Percentiles rank a stretch among this genome's conserved stretches.
Conservation (phyloP, 1,284 basidiomycete genomes). For the Fomes fomentarius region DNA sequence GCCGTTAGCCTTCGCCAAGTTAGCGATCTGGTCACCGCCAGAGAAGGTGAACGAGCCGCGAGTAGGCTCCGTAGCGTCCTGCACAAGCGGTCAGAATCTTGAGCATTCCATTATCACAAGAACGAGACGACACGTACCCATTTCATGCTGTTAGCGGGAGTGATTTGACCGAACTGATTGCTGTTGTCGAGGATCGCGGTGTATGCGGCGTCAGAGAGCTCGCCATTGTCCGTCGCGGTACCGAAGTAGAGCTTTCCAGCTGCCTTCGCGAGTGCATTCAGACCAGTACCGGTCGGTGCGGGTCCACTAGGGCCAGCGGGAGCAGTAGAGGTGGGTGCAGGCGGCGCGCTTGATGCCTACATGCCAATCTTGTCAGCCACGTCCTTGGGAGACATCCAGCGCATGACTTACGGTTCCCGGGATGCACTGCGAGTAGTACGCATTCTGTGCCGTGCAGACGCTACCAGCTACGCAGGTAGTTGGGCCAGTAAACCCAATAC, state of each 20-base stretch:
- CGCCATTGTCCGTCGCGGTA: constrained; percentile 61
- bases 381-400: neutral
- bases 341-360: constrained; percentile 12
- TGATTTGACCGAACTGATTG: constrained; percentile 51
- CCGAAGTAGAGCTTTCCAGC: constrained; percentile 67
- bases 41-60: constrained; percentile 51
- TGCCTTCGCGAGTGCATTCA: constrained; percentile 47
- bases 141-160: constrained; percentile 60
- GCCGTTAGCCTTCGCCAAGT: constrained; percentile 50
- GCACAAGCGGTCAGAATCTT: neutral
- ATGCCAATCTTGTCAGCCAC: neutral
- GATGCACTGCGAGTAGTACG: constrained; percentile 40
- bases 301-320: constrained; percentile 6
- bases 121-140: constrained; percentile 42
- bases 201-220: constrained; percentile 52
- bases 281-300: constrained; percentile 29
- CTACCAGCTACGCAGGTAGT: constrained; percentile 39
- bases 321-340: constrained; percentile 8
- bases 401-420: constrained; percentile 25
- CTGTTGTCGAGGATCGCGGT: constrained; percentile 45
- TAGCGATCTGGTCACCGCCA: constrained; percentile 47
- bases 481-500: constrained; percentile 39
- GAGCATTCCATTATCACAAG: too few species aligned
- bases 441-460: constrained; percentile 29
- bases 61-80: constrained; percentile 57